phyloP scores from a whole-genome alignment of 2,329 filamentous ascomycete species.

The Neofusicoccum sp. region DNA sequence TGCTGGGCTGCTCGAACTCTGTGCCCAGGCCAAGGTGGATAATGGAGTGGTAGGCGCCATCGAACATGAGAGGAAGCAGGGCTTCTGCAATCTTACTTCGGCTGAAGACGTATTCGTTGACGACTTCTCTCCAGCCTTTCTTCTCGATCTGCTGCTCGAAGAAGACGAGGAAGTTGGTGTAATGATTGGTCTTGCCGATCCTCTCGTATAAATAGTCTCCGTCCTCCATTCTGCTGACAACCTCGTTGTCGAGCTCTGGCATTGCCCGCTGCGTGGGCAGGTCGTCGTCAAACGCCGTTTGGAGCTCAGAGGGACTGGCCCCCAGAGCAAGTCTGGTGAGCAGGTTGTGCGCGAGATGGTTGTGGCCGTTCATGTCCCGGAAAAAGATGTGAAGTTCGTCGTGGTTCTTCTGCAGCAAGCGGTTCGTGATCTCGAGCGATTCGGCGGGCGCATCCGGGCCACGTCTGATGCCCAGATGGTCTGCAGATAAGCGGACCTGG shows the following conservation, averaged over 20 bases:
- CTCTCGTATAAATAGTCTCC: conserved; percentile 38
- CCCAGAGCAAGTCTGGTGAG: conserved; percentile 30
- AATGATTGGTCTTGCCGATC: conserved; percentile 50
- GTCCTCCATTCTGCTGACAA: too few relatives aligned
- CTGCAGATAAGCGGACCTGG: too few relatives aligned
- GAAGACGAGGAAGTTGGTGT: conserved; percentile 74
- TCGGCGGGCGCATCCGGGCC: too few relatives aligned
- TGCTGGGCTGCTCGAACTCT: conserved; percentile 78
- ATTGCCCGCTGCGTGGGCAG: too few relatives aligned
- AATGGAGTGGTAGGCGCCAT: conserved; percentile 75
- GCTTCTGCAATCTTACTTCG: conserved; percentile 66
- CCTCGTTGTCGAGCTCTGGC: too few relatives aligned
- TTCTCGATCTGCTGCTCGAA: conserved; percentile 73
- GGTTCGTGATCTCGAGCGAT: too few relatives aligned
- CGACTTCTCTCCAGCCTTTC: conserved; percentile 62
- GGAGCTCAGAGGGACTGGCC: conserved; percentile 40
- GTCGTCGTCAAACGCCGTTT: too few relatives aligned
- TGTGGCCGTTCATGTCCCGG: too few relatives aligned
- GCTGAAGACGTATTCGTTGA: conserved; percentile 71
- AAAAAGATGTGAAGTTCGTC: too few relatives aligned
- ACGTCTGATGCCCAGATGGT: too few relatives aligned
- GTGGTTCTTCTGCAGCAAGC: too few relatives aligned
- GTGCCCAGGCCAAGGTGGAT: conserved; percentile 85
- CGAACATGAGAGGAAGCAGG: conserved; percentile 69
- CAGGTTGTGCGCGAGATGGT: too few relatives aligned